These are phyloP conservation scores for Eucommia ulmoides DNA, from an alignment of 257 asterid species.

Conservation along the genomic window DNA sequence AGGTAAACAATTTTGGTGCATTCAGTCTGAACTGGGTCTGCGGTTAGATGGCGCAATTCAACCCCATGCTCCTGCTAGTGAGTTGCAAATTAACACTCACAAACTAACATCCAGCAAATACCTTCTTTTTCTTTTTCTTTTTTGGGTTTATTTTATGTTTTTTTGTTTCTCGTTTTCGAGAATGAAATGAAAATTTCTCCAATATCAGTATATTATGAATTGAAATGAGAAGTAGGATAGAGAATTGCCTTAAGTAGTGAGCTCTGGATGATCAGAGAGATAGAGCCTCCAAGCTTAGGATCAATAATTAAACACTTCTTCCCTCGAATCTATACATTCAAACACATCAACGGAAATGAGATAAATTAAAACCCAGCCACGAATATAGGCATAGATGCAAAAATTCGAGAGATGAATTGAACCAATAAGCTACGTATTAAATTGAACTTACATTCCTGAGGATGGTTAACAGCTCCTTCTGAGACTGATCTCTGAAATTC, in stretches of 20 bases:
- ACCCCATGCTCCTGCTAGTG: slow-evolving; percentile 75
- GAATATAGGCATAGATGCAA: neutral
- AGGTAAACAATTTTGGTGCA: slow-evolving; percentile 77
- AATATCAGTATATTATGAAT: neutral
- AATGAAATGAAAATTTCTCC: neutral
- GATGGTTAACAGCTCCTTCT: slow-evolving; percentile 58
- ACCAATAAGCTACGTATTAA: neutral
- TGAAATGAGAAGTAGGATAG: neutral
- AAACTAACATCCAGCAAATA: neutral
- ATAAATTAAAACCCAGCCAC: neutral
- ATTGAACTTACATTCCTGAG: slow-evolving; percentile 56
- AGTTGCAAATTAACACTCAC: slow-evolving; percentile 2
- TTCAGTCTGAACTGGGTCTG: slow-evolving; percentile 80
- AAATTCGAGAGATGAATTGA: neutral
- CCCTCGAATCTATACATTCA: slow-evolving; percentile 60
- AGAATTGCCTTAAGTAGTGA: slow-evolving; percentile 66
- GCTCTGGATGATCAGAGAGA: slow-evolving; percentile 71
- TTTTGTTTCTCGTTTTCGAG: neutral
- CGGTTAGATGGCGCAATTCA: slow-evolving; percentile 73
- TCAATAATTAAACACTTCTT: slow-evolving; percentile 89
- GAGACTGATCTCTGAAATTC: slow-evolving; percentile 58
- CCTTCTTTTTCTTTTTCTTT: neutral
- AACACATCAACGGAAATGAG: slow-evolving; percentile 2
- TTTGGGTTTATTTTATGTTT: neutral
- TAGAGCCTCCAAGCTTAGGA: slow-evolving; percentile 90